A percentile compares a stretch with the other conserved stretches of the same genome.
Evolutionary conservation across 805 yeast genomes (phyloP).

Genomic region (Metschnikowia aberdeeniae): DNA sequence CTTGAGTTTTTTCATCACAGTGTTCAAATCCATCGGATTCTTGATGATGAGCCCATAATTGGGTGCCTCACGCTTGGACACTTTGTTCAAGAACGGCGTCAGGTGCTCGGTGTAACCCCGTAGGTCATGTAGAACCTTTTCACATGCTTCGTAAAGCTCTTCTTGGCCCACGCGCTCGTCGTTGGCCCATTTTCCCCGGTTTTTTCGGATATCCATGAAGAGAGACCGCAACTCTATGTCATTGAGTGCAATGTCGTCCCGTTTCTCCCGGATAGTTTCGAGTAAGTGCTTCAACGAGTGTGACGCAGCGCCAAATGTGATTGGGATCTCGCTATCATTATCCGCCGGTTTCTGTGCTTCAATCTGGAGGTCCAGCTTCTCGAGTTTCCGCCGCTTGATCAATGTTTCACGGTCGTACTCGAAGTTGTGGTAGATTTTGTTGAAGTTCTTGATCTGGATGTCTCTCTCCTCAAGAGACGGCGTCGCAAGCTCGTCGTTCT

Average conservation of each 20-base stretch:
- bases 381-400: conserved; percentile 69
- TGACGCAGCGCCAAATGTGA: conserved; percentile 36
- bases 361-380: conserved; percentile 72
- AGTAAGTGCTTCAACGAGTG: conserved; percentile 68
- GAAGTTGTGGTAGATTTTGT: conserved; percentile 69
- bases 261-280: conserved; percentile 68
- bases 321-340: conserved; percentile 21
- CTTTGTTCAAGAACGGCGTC: conserved; percentile 91
- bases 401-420: conserved; percentile 76
- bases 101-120: conserved; percentile 95
- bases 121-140: conserved; percentile 84
- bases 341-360: conserved; percentile 26
- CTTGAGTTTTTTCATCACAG: conserved; percentile 87
- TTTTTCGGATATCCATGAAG: conserved; percentile 89
- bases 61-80: conserved; percentile 97
- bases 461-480: conserved; percentile 37
- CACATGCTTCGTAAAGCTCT: conserved; percentile 95
- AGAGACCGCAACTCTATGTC: conserved; percentile 82
- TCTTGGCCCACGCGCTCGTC: conserved; percentile 96
- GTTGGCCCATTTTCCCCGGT: conserved; percentile 96
- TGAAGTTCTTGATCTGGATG: conserved; percentile 55
- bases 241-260: conserved; percentile 69
- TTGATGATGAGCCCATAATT: conserved; percentile 88
- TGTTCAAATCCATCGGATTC: conserved; percentile 93
- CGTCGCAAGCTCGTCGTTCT: conserved; percentile 10